Evolutionary conservation across 805 yeast genomes (phyloP).

Genomic region (Metschnikowia gelsemii): DNA sequence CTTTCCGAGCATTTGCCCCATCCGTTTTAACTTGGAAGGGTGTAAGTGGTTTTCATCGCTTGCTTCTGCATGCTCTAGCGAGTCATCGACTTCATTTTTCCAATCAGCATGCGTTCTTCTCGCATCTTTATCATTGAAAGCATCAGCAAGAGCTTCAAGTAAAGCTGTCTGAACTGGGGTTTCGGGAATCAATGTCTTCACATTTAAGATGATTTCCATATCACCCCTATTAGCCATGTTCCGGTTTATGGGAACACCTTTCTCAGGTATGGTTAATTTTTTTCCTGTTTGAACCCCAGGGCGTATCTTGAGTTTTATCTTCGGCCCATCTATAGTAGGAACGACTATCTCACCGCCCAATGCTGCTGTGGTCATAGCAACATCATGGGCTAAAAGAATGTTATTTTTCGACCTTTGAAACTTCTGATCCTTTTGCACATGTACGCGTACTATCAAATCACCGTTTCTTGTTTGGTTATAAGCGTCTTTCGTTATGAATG

Average conservation of each 20-base stretch:
- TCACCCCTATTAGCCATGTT: conserved; percentile 67
- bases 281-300: conserved; percentile 81
- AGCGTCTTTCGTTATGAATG: conserved; percentile 68
- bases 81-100: conserved; percentile 34
- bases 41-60: conserved; percentile 40
- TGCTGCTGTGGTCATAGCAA: conserved; percentile 95
- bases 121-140: conserved; percentile 77
- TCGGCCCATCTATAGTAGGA: conserved; percentile 86
- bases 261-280: conserved; percentile 71
- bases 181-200: conserved; percentile 69
- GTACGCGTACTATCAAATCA: conserved; percentile 80
- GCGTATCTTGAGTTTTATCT: conserved; percentile 74
- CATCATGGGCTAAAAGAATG: conserved; percentile 60
- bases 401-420: conserved; percentile 69
- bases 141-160: conserved; percentile 92
- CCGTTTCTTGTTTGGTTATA: conserved; percentile 74
- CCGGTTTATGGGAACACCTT: conserved; percentile 75
- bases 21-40: conserved; percentile 52
- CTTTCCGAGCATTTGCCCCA: conserved; percentile 57
- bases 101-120: conserved; percentile 56
- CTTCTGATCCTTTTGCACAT: conserved; percentile 69
- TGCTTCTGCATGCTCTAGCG: conserved; percentile 21
- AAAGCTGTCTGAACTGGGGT: conserved; percentile 84
- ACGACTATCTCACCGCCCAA: conserved; percentile 87
- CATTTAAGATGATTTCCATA: conserved; percentile 69